Conservation (phyloP, 169 alveolate species). For the Plasmodium cynomolgi region DNA sequence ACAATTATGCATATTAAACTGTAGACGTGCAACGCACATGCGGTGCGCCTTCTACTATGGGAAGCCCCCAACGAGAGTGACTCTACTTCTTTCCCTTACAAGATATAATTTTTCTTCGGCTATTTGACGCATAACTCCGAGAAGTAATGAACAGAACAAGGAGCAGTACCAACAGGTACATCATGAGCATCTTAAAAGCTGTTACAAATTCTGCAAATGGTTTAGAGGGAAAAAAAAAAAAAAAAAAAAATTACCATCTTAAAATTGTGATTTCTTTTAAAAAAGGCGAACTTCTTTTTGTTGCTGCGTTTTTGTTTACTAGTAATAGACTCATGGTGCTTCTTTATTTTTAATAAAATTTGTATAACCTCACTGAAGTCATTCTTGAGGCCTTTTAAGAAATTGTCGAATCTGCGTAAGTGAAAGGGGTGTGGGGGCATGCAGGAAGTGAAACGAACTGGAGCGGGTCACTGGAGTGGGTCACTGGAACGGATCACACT, state of each 20-base stretch:
- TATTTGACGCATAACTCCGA: constrained; percentile 22
- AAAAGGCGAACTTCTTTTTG: background rate
- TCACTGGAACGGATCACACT: background rate
- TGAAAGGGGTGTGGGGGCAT: background rate
- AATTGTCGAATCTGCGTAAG: constrained; percentile 57
- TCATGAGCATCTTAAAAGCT: constrained; percentile 41
- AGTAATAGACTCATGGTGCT: constrained; percentile 64
- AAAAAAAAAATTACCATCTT: background rate
- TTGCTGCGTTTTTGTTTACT: constrained; percentile 19
- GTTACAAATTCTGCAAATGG: constrained; percentile 60
- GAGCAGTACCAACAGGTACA: constrained; percentile 17
- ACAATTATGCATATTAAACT: background rate
- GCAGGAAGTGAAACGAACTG: background rate
- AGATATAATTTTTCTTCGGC: constrained; percentile 57
- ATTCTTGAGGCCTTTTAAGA: constrained; percentile 52
- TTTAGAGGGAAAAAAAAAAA: background rate
- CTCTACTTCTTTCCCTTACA: constrained; percentile 32
- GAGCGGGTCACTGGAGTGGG: background rate
- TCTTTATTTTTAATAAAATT: constrained; percentile 61
- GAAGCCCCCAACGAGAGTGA: background rate
- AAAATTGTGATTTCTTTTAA: background rate
- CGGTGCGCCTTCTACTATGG: background rate
- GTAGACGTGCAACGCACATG: background rate
- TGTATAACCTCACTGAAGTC: constrained; percentile 62
- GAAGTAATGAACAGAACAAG: constrained; percentile 59